Evolutionary conservation across 805 yeast species (phyloP).

Genomic region (Wickerhamiella lipophila): DNA sequence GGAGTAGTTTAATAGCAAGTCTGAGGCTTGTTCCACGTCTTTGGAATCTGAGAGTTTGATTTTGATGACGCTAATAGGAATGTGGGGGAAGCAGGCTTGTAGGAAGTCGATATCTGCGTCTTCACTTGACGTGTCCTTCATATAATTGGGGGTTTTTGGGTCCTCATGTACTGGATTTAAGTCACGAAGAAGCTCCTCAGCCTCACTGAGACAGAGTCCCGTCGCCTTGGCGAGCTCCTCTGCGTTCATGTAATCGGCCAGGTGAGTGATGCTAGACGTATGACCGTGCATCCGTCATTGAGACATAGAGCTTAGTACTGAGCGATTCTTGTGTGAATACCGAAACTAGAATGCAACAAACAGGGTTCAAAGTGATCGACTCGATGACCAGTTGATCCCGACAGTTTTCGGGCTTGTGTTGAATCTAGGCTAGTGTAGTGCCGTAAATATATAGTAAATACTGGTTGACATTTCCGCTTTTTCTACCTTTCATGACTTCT

Average conservation of each 20-base stretch:
- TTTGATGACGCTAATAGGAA: slow-evolving; percentile 1
- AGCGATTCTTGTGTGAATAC: too few relatives aligned
- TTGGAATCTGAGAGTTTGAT: slow-evolving; percentile 1
- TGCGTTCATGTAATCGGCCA: slow-evolving; percentile 3
- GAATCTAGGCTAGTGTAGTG: too few relatives aligned
- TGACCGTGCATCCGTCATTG: too few relatives aligned
- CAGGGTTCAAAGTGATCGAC: too few relatives aligned
- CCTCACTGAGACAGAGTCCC: slow-evolving; percentile 9
- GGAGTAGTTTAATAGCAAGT: slow-evolving; percentile 13
- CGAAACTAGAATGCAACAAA: too few relatives aligned
- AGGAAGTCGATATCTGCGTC: slow-evolving; percentile 8
- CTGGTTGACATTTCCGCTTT: too few relatives aligned
- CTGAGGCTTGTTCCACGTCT: slow-evolving; percentile 14
- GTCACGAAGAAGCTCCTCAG: not conserved
- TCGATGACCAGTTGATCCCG: too few relatives aligned
- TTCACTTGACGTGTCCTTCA: not conserved
- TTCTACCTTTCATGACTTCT: too few relatives aligned
- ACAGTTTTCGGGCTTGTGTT: too few relatives aligned
- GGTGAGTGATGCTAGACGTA: too few relatives aligned
- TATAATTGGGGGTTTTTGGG: not conserved
- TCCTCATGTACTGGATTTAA: not conserved
- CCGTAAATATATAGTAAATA: too few relatives aligned
- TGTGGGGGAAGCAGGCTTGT: slow-evolving; percentile 11
- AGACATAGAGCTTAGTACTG: too few relatives aligned
- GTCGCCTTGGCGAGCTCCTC: slow-evolving; percentile 6